Conservation (phyloP, 192 early-diverging fungal species). For the Umbelopsis sp. region DNA sequence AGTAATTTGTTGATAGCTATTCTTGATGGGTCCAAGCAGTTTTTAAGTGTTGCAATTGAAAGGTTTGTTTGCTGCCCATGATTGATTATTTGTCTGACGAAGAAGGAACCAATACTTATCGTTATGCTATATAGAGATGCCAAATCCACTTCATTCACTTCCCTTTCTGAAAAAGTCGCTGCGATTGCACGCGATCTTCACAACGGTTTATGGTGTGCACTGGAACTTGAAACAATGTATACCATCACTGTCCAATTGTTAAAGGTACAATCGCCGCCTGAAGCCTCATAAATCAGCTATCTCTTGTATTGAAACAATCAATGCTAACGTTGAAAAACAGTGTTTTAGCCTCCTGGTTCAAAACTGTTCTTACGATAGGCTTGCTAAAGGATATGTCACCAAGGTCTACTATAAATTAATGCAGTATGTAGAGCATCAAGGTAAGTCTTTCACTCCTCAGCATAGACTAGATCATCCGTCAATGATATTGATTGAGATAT, state of each 20-base stretch:
- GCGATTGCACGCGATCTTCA: constrained; percentile 43
- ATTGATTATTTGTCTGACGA: not conserved
- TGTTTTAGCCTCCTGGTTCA: constrained; percentile 25
- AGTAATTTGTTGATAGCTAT: constrained; percentile 49
- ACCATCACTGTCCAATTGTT: constrained; percentile 33
- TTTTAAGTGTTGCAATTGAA: constrained; percentile 56
- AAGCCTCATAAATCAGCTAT: too few relatives aligned
- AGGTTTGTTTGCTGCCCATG: constrained; percentile 25
- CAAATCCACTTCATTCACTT: constrained; percentile 50
- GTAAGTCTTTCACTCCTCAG: not conserved
- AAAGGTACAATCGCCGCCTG: constrained; percentile 24
- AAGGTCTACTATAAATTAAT: constrained; percentile 28
- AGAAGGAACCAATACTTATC: not conserved
- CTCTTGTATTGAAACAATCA: too few relatives aligned
- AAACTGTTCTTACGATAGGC: constrained; percentile 44
- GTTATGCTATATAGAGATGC: constrained; percentile 15
- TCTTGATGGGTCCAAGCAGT: constrained; percentile 54
- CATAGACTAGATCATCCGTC: too few relatives aligned
- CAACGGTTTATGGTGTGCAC: constrained; percentile 32
- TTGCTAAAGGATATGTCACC: constrained; percentile 38
- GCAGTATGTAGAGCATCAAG: constrained; percentile 3
- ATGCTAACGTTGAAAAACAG: not conserved
- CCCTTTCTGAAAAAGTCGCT: constrained; percentile 46
- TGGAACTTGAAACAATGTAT: constrained; percentile 29
- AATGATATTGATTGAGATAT: too few relatives aligned